Conservation (phyloP, 176 grass and related monocot species). For the Poa annua region DNA sequence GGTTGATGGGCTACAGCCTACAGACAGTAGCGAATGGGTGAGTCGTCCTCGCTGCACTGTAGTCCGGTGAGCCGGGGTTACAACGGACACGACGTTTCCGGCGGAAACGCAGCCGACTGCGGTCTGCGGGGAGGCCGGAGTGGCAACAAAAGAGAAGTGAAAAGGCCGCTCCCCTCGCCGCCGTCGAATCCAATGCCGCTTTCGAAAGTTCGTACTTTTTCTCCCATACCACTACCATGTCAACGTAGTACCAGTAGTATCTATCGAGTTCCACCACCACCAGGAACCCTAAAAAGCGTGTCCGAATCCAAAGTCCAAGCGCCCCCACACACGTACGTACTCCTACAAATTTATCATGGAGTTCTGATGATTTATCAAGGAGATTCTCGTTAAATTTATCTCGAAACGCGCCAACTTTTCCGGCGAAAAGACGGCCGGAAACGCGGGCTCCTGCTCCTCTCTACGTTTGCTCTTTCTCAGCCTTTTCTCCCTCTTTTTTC, state of each 20-base stretch:
- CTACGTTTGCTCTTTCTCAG: neutral
- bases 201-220: slow-evolving; percentile 14
- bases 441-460: neutral
- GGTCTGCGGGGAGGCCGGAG: too few species aligned
- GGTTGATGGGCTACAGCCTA: neutral
- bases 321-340: neutral
- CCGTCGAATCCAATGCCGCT: slow-evolving; percentile 54
- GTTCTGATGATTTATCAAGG: neutral
- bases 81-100: neutral
- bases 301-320: slow-evolving; percentile 26
- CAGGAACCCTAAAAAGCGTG: neutral
- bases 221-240: neutral
- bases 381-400: neutral
- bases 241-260: neutral
- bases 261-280: neutral
- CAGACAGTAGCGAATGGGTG: neutral
- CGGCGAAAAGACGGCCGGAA: slow-evolving; percentile 47
- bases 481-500: neutral
- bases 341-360: neutral
- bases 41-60: neutral
- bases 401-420: slow-evolving; percentile 2
- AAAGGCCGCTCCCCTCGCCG: neutral
- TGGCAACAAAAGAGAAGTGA: neutral
- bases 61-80: neutral
- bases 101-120: neutral